These are phyloP conservation scores for Leishmania guyanensis DNA, from an alignment of 208 protist species.

Conservation along the genomic window DNA sequence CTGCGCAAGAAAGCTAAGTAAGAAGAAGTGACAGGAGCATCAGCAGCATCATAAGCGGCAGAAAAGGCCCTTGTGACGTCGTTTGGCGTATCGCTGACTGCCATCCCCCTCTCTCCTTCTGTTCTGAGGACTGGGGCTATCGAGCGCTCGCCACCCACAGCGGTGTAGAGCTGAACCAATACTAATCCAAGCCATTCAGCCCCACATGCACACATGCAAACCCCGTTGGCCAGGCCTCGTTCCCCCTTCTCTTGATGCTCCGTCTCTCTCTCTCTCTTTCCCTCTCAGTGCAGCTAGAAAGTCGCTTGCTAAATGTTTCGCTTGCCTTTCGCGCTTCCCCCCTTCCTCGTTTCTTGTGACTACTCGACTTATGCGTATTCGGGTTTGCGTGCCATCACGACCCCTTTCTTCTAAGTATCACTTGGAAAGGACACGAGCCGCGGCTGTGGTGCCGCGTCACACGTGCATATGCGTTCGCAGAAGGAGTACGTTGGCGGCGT, in stretches of 20 bases:
- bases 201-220: neutral
- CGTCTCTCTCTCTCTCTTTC: neutral
- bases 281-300: neutral
- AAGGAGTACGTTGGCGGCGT: constrained; percentile 58
- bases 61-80: neutral
- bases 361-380: neutral
- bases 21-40: too few relatives aligned
- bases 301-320: neutral
- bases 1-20: neutral
- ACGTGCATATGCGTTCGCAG: constrained; percentile 19
- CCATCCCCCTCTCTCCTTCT: neutral
- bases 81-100: neutral
- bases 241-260: neutral
- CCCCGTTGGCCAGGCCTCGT: neutral
- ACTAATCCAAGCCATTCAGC: neutral
- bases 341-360: neutral
- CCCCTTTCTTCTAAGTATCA: neutral
- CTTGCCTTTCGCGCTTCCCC: neutral
- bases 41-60: neutral
- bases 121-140: neutral
- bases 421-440: neutral
- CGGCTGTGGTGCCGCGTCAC: neutral
- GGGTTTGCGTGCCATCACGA: neutral
- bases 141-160: neutral
- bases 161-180: neutral